Base-by-base conservation (phyloP, 768 basidiomycete species). In the Coprinopsis strossmayeri region DNA sequence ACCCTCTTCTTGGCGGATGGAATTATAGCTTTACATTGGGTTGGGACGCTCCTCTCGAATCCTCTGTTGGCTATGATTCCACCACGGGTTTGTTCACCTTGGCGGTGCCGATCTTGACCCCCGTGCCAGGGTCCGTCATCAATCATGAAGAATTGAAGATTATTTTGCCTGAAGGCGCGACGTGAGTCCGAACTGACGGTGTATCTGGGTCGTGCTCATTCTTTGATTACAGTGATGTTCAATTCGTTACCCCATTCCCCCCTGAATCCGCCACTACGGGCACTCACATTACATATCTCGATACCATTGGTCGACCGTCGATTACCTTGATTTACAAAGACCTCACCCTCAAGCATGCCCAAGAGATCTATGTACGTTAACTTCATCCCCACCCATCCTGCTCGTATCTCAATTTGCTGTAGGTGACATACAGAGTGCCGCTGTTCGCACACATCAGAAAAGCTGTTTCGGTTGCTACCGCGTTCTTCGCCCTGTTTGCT, bases 1-100 rank as follows among this genome's bases (percentile, higher is more conserved):
- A 93, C 65, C 96, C 96, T 26, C 59, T 99, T 38, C 64, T 98
- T 57, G 96, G 96, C 25, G 92, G 95, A 35, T 99, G 96, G 96
- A 98, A 96, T 61, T 98, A 95, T 65, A 82, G 73, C 35, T 98
- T 94, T 69, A 92, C 91, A 3, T 73, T 97, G 2, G 96, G 96
- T 1, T 99, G 88, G 77, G 93, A 97, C 57, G 76, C 88, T n/a
- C 86, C 85, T 24, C 74, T 92, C 40, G 77, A 68, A n/a, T 80
- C 91, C 61, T 82, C 79, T 9, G 80, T 78, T 13, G 76, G 73
- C 50, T 87, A 79, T 57, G 81, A 89, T 56, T 72, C 68, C 45
- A 68, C 69, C 39, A 80, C 71, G 18, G 81, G 82, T 26, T 77
- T 73, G 55, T 84, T 92, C 60, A 73, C 86, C 15, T 75, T 91